Base-by-base conservation (phyloP, 371 early-diverging fungal species). In the Zopfochytrium polystomum region DNA sequence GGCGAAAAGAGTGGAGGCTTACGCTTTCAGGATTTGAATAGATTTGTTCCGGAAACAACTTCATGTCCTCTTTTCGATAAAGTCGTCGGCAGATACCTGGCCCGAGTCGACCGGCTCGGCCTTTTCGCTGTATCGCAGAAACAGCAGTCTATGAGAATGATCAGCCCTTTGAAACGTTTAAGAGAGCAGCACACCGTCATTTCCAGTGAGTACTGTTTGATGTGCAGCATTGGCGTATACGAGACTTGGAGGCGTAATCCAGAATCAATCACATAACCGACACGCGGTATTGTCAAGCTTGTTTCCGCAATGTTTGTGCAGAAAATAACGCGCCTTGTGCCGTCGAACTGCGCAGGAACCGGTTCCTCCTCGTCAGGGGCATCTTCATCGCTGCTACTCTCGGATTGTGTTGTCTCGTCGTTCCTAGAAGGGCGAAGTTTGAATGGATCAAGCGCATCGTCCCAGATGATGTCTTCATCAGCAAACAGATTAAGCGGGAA, bases 81-180 rank as follows among this genome's bases (percentile, higher is more conserved):
- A 55, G 30, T 52, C 46, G 34, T 31, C 31, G 22, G 27, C 23
- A 55, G 69, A 80, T 83, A 76, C 99, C 99, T 0, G 96, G 88
- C 0, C 91, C 93, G 2, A 96, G 95, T 55, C 99, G 81, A n/a
- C 99, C 99, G 23, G 98, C 99, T 68, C 99, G 90, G 47, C 99
- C 99, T 18, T 94, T 89, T 45, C 99, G 88, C 80, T 99, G 99
- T 22, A 58, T 31, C 15, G 64, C 64, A 20, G 64, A 64, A 18
- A 58, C 58, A 30, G 42, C 44, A 30, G 58, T 64, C 62, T 62
- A 29, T n/a, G 43, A 11, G 15, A 29, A n/a, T 27, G 15, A 33
- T 2, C 13, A 15, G 23, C 18, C 9, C 32, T 22, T n/a, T n/a
- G 55, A 54, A 3, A 52, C 25, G 18, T 2, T 27, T 15, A 35